A percentile compares a stretch with the other conserved stretches of the same genome.
These are phyloP conservation scores for Tylopilus intermedius DNA, from an alignment of 768 basidiomycete species.

Conservation along the genomic window DNA sequence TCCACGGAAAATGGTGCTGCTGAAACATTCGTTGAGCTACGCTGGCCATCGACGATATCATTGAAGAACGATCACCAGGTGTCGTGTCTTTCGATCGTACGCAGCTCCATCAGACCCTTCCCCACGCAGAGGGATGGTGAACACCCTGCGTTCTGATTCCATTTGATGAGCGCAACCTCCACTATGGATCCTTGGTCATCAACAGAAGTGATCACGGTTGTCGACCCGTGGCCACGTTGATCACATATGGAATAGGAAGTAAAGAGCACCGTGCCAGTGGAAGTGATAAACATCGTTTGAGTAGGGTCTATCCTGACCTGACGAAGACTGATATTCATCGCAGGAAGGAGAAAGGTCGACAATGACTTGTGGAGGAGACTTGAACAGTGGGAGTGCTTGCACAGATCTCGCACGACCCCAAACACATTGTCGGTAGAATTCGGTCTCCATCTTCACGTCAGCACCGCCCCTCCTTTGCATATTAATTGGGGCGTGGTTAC, in stretches of 20 bases:
- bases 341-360: not conserved
- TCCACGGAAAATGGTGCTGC: slow-evolving; percentile 6
- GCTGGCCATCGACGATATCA: not conserved
- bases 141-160: slow-evolving; percentile 6
- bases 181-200: slow-evolving; percentile 3
- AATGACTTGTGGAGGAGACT: not conserved
- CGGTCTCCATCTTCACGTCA: too few relatives aligned
- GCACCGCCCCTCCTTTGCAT: too few relatives aligned
- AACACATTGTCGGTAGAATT: not conserved
- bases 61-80: slow-evolving; percentile 1
- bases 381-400: not conserved
- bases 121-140: slow-evolving; percentile 1
- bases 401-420: not conserved
- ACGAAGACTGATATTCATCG: slow-evolving; percentile 21
- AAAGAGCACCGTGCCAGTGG: slow-evolving; percentile 16
- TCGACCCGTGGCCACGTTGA: not conserved
- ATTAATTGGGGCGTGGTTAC: too few relatives aligned
- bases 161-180: slow-evolving; percentile 15
- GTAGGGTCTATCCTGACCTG: slow-evolving; percentile 8
- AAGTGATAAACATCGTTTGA: slow-evolving; percentile 13
- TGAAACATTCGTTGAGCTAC: not conserved
- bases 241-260: slow-evolving; percentile 1
- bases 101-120: slow-evolving; percentile 1
- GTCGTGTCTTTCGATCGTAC: not conserved
- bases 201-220: slow-evolving; percentile 13